A percentile compares a stretch with the other conserved stretches of the same genome.
Conservation (phyloP, 176 grass and related monocot species). For the Carex littledalei region DNA sequence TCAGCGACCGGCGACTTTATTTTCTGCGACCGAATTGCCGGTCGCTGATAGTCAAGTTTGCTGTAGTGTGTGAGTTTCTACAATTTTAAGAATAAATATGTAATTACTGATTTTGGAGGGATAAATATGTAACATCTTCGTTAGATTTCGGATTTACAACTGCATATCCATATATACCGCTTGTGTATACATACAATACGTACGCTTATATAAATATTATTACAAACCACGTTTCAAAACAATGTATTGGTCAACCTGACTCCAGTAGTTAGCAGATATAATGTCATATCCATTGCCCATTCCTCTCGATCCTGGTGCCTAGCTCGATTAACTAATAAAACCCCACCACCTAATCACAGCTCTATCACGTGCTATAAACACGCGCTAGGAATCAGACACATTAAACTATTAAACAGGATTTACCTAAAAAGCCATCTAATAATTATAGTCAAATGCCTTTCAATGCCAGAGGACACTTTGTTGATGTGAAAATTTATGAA, state of each 20-base stretch:
- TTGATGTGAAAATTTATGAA: constrained; percentile 12
- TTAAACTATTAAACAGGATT: background rate
- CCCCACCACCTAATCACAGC: constrained; percentile 1
- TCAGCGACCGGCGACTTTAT: too few relatives aligned
- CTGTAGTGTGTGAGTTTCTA: too few relatives aligned
- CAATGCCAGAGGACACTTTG: background rate
- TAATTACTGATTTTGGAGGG: too few relatives aligned
- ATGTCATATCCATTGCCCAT: constrained; percentile 1
- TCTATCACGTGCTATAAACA: constrained; percentile 19
- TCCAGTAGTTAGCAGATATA: background rate
- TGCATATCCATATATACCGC: too few relatives aligned
- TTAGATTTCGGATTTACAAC: too few relatives aligned
- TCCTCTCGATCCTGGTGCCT: background rate
- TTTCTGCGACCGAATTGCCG: too few relatives aligned
- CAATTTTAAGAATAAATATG: too few relatives aligned
- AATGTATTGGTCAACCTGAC: background rate
- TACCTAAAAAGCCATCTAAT: constrained; percentile 13
- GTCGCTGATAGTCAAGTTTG: too few relatives aligned
- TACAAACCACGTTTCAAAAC: background rate
- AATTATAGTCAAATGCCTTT: constrained; percentile 11
- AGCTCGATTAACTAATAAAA: background rate
- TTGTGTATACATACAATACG: too few relatives aligned
- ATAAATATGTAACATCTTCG: too few relatives aligned
- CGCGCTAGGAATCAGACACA: background rate
- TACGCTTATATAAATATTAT: background rate